Evolutionary conservation across 306 rosid species (phyloP).

Genomic region (Quercus rubra): DNA sequence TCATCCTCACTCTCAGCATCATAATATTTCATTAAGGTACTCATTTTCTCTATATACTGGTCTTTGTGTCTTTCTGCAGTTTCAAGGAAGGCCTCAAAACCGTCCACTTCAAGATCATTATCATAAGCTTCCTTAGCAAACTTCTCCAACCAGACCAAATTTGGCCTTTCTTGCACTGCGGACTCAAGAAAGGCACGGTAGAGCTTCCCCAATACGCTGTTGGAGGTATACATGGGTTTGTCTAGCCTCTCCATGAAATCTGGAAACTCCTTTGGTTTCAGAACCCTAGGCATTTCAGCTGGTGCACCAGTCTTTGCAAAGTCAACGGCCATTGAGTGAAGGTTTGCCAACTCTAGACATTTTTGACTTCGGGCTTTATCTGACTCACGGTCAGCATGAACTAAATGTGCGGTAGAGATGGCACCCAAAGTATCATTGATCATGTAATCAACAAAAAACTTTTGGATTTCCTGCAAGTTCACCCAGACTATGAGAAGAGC

Average conservation of each 20-base stretch:
- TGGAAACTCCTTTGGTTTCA: slow-evolving; percentile 77
- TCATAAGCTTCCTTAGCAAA: slow-evolving; percentile 55
- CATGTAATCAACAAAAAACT: slow-evolving; percentile 90
- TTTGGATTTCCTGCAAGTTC: slow-evolving; percentile 73
- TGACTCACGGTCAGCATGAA: slow-evolving; percentile 78
- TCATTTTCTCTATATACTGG: slow-evolving; percentile 59
- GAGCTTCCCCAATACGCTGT: slow-evolving; percentile 69
- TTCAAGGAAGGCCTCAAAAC: slow-evolving; percentile 57
- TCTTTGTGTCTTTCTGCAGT: slow-evolving; percentile 56
- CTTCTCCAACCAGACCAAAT: slow-evolving; percentile 43
- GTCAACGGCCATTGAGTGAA: slow-evolving; percentile 97
- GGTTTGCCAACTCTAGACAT: slow-evolving; percentile 72
- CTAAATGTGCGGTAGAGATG: slow-evolving; percentile 90
- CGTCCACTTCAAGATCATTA: slow-evolving; percentile 56
- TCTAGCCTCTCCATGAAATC: slow-evolving; percentile 91
- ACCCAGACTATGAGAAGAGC: slow-evolving; percentile 12
- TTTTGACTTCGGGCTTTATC: slow-evolving; percentile 64
- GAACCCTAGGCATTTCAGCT: slow-evolving; percentile 75
- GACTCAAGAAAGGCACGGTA: slow-evolving; percentile 50
- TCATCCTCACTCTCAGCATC: slow-evolving; percentile 70
- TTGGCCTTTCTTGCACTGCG: slow-evolving; percentile 25
- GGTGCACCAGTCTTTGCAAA: slow-evolving; percentile 97
- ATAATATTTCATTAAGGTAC: slow-evolving; percentile 57
- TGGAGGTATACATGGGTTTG: slow-evolving; percentile 69
- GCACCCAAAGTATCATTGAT: slow-evolving; percentile 91